Percentiles rank a stretch among this genome's conserved stretches.
Conservation (phyloP, 176 grass and related monocot genomes). For the Calamus simplicifolius region DNA sequence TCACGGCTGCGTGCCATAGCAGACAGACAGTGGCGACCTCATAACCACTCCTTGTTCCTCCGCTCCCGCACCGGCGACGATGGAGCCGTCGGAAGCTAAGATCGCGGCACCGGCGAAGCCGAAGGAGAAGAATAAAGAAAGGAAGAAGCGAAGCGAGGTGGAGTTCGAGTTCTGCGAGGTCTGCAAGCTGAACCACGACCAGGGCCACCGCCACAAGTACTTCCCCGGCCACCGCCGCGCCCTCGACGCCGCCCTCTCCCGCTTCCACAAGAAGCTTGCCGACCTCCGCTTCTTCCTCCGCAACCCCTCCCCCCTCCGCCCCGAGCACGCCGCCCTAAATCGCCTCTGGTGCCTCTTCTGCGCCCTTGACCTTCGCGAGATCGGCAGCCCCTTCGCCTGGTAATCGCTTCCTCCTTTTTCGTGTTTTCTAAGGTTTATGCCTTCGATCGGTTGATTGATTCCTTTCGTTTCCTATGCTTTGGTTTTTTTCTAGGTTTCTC, state of each 20-base stretch:
- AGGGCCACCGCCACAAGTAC: conserved; percentile 75
- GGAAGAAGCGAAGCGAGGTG: background rate
- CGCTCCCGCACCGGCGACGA: too few species aligned
- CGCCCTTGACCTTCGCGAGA: conserved; percentile 39
- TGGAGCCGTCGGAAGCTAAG: too few species aligned
- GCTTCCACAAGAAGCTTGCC: conserved; percentile 60
- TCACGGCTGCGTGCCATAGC: too few species aligned
- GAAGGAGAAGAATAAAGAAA: too few species aligned
- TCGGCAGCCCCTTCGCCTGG: conserved; percentile 47
- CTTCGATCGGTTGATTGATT: too few species aligned
- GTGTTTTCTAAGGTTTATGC: conserved; percentile 13
- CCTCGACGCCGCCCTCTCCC: conserved; percentile 35
- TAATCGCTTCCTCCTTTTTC: conserved; percentile 13
- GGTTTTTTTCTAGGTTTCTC: background rate
- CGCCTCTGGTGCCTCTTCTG: conserved; percentile 74
- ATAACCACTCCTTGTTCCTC: too few species aligned
- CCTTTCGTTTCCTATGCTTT: too few species aligned
- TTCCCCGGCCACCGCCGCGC: conserved; percentile 30
- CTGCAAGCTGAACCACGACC: conserved; percentile 69
- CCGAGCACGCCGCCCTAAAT: conserved; percentile 8
- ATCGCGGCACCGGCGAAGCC: too few species aligned
- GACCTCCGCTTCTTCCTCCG: conserved; percentile 45
- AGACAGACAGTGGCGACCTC: too few species aligned
- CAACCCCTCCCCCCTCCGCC: conserved; percentile 14
- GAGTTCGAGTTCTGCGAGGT: conserved; percentile 62